phyloP scores from a whole-genome alignment of 2,329 filamentous ascomycete genomes.

The Penicillium psychrosexuale region DNA sequence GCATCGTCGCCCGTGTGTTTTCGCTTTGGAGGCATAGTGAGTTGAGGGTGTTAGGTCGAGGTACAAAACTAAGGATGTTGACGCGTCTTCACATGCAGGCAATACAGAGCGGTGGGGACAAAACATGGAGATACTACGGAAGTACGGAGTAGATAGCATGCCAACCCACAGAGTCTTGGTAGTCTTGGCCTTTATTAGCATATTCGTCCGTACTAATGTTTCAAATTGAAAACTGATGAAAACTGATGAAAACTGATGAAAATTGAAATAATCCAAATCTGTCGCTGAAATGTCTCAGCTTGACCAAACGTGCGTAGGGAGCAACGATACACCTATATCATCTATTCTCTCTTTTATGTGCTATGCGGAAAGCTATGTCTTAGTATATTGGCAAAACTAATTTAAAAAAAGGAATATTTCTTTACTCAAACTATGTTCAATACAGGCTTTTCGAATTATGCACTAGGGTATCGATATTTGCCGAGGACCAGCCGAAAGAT shows the following conservation, averaged over 20 bases:
- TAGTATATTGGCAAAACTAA: background rate
- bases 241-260: background rate
- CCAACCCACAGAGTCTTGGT: background rate
- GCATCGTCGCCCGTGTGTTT: constrained; percentile 27
- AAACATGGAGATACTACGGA: background rate
- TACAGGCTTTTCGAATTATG: constrained; percentile 3
- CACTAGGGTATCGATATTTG: constrained; percentile 11
- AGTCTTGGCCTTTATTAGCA: background rate
- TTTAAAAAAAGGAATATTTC: background rate
- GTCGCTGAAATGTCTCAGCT: background rate
- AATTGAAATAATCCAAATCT: background rate
- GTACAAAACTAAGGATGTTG: constrained; percentile 2
- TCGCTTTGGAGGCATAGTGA: constrained; percentile 27
- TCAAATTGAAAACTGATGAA: background rate
- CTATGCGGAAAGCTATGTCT: background rate
- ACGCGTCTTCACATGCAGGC: constrained; percentile 19
- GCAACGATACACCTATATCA: background rate
- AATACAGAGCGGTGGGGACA: constrained; percentile 18
- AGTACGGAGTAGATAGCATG: background rate
- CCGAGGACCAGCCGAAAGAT: background rate
- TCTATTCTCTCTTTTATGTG: no score
- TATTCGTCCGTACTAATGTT: background rate
- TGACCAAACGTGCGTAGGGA: no score
- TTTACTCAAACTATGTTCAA: background rate
- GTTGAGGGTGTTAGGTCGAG: constrained; percentile 1